Base-by-base conservation (phyloP, 2,329 filamentous ascomycete genomes). In the Trichoderma atroviride region DNA sequence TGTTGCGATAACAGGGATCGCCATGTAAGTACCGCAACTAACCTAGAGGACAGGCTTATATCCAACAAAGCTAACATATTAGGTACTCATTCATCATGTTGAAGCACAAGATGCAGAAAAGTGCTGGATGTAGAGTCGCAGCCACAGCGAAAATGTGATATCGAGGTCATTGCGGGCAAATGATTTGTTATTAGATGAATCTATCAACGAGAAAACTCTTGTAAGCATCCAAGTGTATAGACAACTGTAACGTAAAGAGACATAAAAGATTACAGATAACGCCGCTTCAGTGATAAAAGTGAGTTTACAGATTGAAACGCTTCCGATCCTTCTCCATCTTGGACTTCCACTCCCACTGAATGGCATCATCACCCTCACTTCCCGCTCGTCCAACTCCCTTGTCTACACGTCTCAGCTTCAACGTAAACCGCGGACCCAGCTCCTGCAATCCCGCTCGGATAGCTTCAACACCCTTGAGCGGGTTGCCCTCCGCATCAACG, bases 291-390 rank as follows among this genome's bases (percentile, higher is more conserved):
- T 52, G 31, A 35, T 22, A 63, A 58, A 57, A 56, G 33, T 37
- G 16, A 63, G 27, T 64, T 72, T 86, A 98, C 78, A 99, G 84
- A 81, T 96, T 96, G 83, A 98, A 99, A 78, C 93, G 90, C 74
- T 95, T 98, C 76, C 96, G 87, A 77, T 92, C 86, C 84, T 97
- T 97, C 83, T 99, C 96, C 91, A 96, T 96, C 78, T 90, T 89
- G 13, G 92, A 91, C 83, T 97, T 96, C 96, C 96, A 99, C 79
- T 97, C 89, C 95, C 96, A 98, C 77, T 97, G 92, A 74, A 93
- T 88, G 47, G 93, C 93, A 79, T 91, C 83, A 79, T 89, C 84
- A 84, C 92, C 87, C 71, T 89, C 85, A 74, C 88, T 90, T 22
- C 89, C 89, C 9, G 89, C 88, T 68, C 87, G 81, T 16, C 88